A percentile compares a stretch with the other conserved stretches of the same genome.
Conservation (phyloP, 352 stramenopile species). For the Phytophthora foliorum region DNA sequence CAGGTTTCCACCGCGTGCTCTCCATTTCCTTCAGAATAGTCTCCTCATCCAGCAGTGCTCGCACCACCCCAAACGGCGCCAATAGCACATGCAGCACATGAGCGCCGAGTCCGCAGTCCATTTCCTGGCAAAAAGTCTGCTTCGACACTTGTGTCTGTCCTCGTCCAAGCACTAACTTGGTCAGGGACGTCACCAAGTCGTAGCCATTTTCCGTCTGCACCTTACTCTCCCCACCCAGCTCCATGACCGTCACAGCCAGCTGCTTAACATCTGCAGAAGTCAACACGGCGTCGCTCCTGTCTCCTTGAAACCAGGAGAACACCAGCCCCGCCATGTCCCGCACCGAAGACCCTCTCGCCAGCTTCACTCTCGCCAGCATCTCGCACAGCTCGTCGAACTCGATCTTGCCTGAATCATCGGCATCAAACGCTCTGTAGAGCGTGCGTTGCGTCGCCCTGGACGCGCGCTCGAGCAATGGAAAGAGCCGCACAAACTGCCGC, state of each 20-base stretch:
- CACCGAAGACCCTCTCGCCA: constrained; percentile 26
- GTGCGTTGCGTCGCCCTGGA: constrained; percentile 43
- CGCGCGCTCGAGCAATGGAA: constrained; percentile 51
- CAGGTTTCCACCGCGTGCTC: constrained; percentile 48
- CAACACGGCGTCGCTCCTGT: constrained; percentile 32
- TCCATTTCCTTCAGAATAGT: constrained; percentile 48
- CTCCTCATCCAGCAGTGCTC: constrained; percentile 52
- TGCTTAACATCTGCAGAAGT: constrained; percentile 45
- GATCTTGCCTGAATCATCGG: constrained; percentile 49
- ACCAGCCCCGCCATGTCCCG: constrained; percentile 56
- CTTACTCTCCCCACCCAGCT: constrained; percentile 31
- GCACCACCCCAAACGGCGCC: constrained; percentile 66
- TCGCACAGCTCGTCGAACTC: constrained; percentile 79
- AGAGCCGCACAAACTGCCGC: constrained; percentile 64
- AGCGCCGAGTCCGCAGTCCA: constrained; percentile 37
- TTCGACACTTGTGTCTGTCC: constrained; percentile 30
- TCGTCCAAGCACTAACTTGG: constrained; percentile 29
- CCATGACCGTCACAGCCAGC: constrained; percentile 43
- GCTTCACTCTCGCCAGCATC: constrained; percentile 53
- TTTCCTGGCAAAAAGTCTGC: constrained; percentile 27
- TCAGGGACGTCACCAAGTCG: constrained; percentile 36
- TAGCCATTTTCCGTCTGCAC: constrained; percentile 26
- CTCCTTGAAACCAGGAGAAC: constrained; percentile 71
- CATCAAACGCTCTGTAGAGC: constrained; percentile 65
- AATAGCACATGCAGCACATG: constrained; percentile 61